phyloP scores from a whole-genome alignment of 1,139 yeast species.

The Geotrichum siamense region DNA sequence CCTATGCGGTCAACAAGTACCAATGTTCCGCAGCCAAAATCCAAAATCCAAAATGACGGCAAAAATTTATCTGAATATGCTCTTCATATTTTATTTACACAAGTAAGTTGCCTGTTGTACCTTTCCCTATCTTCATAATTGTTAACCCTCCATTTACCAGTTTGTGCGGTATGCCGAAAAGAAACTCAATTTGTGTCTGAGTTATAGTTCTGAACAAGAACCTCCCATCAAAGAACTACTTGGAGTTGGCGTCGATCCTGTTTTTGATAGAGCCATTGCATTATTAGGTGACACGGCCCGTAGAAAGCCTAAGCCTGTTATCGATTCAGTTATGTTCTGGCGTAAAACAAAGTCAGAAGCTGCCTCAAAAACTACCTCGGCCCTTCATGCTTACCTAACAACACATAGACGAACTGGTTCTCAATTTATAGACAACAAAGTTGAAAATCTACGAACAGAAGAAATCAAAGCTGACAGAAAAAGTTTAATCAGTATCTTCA shows the following conservation, averaged over 20 bases:
- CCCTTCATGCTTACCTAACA: conserved; percentile 11
- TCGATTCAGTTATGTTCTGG: conserved; percentile 98
- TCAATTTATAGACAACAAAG: conserved; percentile 8
- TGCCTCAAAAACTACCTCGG: conserved; percentile 55
- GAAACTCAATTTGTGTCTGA: conserved; percentile 67
- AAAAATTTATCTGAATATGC: conserved; percentile 92
- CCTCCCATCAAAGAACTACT: conserved; percentile 77
- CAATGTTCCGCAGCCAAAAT: background rate
- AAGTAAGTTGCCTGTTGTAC: conserved; percentile 32
- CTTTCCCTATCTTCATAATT: background rate
- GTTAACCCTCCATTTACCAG: conserved; percentile 18
- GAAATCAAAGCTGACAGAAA: conserved; percentile 83
- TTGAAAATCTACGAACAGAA: conserved; percentile 33
- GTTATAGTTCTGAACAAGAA: conserved; percentile 57
- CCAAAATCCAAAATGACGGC: conserved; percentile 24
- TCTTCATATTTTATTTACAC: conserved; percentile 86
- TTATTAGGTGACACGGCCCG: conserved; percentile 88
- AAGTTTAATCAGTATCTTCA: conserved; percentile 77
- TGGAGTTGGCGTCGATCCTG: conserved; percentile 80
- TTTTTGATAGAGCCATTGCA: conserved; percentile 75
- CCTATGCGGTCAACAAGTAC: background rate
- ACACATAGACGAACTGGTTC: conserved; percentile 13
- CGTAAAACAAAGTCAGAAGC: conserved; percentile 84
- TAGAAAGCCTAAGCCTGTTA: conserved; percentile 88
- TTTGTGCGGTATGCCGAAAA: conserved; percentile 91